These are phyloP conservation scores for Thalassiosira hispida DNA, from an alignment of 352 stramenopile species.

Conservation along the genomic window DNA sequence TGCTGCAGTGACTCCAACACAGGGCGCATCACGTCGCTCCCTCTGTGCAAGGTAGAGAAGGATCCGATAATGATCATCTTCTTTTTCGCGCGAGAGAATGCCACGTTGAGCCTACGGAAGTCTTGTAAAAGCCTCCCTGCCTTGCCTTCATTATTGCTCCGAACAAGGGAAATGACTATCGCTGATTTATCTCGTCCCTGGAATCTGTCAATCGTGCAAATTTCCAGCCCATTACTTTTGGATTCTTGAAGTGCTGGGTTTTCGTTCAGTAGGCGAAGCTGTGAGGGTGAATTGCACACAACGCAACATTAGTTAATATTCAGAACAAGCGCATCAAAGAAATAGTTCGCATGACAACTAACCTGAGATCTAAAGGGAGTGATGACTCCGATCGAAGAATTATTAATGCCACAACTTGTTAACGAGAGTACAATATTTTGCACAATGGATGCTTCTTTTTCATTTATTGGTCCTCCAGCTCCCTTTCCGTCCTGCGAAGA, in stretches of 20 bases:
- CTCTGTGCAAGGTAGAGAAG: constrained; percentile 68
- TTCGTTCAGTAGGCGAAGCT: constrained; percentile 72
- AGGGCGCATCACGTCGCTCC: constrained; percentile 67
- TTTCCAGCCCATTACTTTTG: constrained; percentile 75
- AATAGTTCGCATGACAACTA: constrained; percentile 24
- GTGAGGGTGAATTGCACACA: constrained; percentile 11
- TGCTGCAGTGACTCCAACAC: constrained; percentile 59
- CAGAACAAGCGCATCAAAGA: neutral
- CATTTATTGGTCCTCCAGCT: constrained; percentile 66
- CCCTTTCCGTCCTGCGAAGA: constrained; percentile 38
- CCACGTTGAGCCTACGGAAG: constrained; percentile 87
- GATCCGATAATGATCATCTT: constrained; percentile 88
- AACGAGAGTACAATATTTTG: constrained; percentile 58
- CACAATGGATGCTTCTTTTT: constrained; percentile 66
- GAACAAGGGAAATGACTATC: constrained; percentile 86
- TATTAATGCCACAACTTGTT: constrained; percentile 52
- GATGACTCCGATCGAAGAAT: constrained; percentile 87
- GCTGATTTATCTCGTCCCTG: constrained; percentile 86
- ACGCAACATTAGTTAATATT: neutral
- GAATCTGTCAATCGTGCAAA: constrained; percentile 87
- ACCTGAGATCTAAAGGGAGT: constrained; percentile 94
- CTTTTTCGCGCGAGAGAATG: constrained; percentile 86
- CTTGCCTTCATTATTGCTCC: constrained; percentile 82
- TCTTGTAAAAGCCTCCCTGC: constrained; percentile 85
- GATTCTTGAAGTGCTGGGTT: constrained; percentile 41